These are phyloP conservation scores for Fusarium verrucosum DNA, from an alignment of 2,329 filamentous ascomycete species.

Conservation along the genomic window DNA sequence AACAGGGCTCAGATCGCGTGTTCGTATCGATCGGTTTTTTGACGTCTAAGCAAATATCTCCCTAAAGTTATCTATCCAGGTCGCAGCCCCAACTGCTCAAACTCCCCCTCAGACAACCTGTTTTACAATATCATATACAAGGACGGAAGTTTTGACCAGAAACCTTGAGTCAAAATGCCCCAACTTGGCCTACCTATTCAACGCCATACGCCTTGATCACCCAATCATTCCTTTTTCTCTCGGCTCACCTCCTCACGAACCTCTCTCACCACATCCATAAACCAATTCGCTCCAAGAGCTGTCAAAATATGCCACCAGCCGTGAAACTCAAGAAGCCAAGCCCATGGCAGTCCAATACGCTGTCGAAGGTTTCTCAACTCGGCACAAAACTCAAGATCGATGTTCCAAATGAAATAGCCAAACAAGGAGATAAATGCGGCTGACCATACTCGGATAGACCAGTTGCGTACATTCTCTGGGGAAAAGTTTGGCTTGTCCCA, in stretches of 20 bases:
- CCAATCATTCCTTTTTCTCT: constrained; percentile 30
- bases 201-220: not conserved
- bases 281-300: constrained; percentile 60
- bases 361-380: constrained; percentile 57
- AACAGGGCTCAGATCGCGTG: not conserved
- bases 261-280: constrained; percentile 49
- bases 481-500: constrained; percentile 45
- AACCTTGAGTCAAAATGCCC: not conserved
- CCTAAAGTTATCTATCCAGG: not conserved
- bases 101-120: not conserved
- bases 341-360: constrained; percentile 62
- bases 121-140: constrained; percentile 2
- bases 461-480: constrained; percentile 38
- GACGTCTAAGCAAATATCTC: not conserved
- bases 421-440: constrained; percentile 50
- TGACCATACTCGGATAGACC: constrained; percentile 43
- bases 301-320: constrained; percentile 73
- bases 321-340: constrained; percentile 66
- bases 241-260: constrained; percentile 35
- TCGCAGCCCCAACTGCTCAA: too few relatives aligned
- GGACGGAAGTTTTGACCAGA: not conserved
- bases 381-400: constrained; percentile 63
- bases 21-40: not conserved
- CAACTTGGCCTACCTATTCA: not conserved
- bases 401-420: constrained; percentile 65